Evolutionary conservation across 2,329 filamentous ascomycete species (phyloP), one percentile per base, ranked within the genome.

Genomic region (Aureobasidium sp.): DNA sequence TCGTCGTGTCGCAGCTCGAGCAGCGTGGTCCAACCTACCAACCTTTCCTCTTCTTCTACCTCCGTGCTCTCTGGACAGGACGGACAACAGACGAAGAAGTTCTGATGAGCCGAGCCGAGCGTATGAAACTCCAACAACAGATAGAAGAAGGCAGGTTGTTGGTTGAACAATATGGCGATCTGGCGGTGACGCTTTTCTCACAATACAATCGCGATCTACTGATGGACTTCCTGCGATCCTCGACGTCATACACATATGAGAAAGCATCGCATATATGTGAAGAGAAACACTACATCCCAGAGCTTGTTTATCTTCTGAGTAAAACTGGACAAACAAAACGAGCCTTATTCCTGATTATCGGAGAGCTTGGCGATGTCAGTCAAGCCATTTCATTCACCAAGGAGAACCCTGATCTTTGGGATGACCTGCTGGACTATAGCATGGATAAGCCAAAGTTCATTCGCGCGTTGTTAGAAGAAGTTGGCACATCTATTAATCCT

Each of bases 371-470:
- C 63, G 90, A 99, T 71, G 92, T 97, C 54, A 88, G 87, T 54
- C 91, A 94, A 67, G 94, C 94, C 9, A 99, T 99, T 67, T 83
- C 88, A 1, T 99, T 99, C 70, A 92, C 91, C 60, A 97, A 97
- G 73, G 88, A 92, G 64, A 91, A 97, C 71, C 86, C 87, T 0
- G 92, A 97, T 68, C 81, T 99, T 0, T 99, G 94, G 94, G 89
- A 96, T 66, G 92, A 97, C 70, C 81, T 99, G 8, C 83, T 99
- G 6, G 86, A 93, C 68, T 97, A 97, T 74, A 93, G 89, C 64
- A 97, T 99, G 94, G 91, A 97, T 76, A 96, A 97, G 71, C 94
- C 94, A 0, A 85, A 85, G 44, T 99, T 99, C 76, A 97, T 99
- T 67, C 87, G 90, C 14, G 92, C 90, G 0, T 79, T 99, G 3